phyloP scores from a whole-genome alignment of 345 rosid genomes.

The Syzygium jambos region DNA sequence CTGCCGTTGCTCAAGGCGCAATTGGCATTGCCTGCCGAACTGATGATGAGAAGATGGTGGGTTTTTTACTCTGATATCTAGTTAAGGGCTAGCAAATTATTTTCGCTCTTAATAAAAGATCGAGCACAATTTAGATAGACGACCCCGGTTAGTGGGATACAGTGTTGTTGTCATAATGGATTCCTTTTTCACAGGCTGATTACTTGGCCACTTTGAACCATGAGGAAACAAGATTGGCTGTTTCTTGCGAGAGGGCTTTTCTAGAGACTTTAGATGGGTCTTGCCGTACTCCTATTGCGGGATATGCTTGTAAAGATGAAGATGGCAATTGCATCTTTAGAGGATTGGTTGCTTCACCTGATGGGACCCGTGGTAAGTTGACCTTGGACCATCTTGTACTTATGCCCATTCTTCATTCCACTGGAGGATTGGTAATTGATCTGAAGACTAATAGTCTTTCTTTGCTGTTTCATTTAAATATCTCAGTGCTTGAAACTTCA shows the following conservation, averaged over 20 bases:
- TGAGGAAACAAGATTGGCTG: constrained; percentile 88
- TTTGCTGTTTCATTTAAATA: constrained; percentile 1
- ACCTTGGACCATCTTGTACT: neutral
- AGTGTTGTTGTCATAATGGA: neutral
- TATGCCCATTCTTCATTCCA: neutral
- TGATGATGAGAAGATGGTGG: constrained; percentile 79
- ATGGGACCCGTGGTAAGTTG: constrained; percentile 69
- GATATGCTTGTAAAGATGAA: constrained; percentile 67
- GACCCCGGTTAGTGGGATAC: neutral
- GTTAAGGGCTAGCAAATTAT: neutral
- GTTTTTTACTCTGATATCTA: neutral
- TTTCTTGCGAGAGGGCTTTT: constrained; percentile 88
- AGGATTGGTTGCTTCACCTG: constrained; percentile 95
- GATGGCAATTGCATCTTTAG: constrained; percentile 75
- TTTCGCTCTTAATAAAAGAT: neutral
- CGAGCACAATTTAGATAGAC: neutral
- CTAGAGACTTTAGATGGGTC: constrained; percentile 84
- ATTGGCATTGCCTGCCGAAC: constrained; percentile 94
- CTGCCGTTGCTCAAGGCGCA: constrained; percentile 99
- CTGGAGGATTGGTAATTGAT: neutral
- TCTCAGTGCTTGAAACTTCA: constrained; percentile 83
- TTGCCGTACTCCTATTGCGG: constrained; percentile 98
- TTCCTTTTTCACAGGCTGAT: constrained; percentile 27
- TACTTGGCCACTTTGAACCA: constrained; percentile 86
- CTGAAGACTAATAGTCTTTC: neutral